Percentiles rank a stretch among this genome's conserved stretches.
Conservation (phyloP, 192 early-diverging fungal species). For the Coemansia sp. region DNA sequence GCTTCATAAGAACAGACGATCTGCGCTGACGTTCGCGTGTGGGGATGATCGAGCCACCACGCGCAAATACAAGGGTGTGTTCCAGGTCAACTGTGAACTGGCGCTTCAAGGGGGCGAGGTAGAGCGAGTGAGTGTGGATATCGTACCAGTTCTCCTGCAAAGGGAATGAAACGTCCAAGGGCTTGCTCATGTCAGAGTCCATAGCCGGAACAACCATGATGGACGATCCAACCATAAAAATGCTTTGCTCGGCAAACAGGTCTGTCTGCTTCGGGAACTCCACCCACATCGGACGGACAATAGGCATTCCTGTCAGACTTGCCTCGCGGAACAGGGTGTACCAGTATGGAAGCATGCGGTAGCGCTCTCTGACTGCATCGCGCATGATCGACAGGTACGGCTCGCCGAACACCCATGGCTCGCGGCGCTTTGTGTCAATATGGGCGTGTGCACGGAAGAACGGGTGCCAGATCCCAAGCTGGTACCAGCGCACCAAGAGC, state of each 20-base stretch:
- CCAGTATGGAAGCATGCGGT: conserved; percentile 85
- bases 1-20: conserved; percentile 72
- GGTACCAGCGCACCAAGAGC: conserved; percentile 97
- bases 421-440: conserved; percentile 94
- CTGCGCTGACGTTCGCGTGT: conserved; percentile 82
- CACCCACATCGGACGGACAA: conserved; percentile 86
- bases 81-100: conserved; percentile 62
- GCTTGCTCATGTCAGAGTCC: conserved; percentile 29
- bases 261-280: conserved; percentile 81
- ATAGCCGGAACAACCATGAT: conserved; percentile 76
- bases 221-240: conserved; percentile 87
- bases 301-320: conserved; percentile 69
- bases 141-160: conserved; percentile 63
- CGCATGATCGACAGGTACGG: conserved; percentile 78
- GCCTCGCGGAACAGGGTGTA: conserved; percentile 91
- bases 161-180: conserved; percentile 74
- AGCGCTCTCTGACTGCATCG: conserved; percentile 76
- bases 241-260: conserved; percentile 79
- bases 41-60: conserved; percentile 90
- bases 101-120: conserved; percentile 51
- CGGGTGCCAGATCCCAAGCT: conserved; percentile 90
- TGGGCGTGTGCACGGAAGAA: conserved; percentile 99
- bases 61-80: conserved; percentile 81
- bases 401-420: conserved; percentile 95
- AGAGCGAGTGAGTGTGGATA: conserved; percentile 49